Percentiles rank a stretch among this genome's conserved stretches.
Evolutionary conservation across 345 rosid species (phyloP).

Genomic region (Syzygium aromaticum): DNA sequence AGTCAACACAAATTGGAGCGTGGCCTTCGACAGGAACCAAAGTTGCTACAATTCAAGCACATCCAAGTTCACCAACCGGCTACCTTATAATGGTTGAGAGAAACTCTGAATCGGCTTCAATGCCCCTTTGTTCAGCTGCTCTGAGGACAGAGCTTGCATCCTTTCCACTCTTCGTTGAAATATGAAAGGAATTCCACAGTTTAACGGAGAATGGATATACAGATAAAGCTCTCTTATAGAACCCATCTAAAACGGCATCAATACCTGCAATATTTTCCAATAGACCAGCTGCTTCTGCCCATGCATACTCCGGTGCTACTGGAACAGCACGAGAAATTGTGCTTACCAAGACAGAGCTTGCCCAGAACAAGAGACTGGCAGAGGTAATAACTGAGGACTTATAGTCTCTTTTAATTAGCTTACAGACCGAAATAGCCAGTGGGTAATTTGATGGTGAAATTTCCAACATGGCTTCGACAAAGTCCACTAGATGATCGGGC

Average conservation of each 20-base stretch:
- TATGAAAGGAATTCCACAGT: slow-evolving; percentile 32
- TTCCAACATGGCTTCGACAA: slow-evolving; percentile 67
- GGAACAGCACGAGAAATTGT: slow-evolving; percentile 64
- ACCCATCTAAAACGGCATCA: slow-evolving; percentile 34
- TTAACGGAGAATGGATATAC: slow-evolving; percentile 64
- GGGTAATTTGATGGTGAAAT: slow-evolving; percentile 60
- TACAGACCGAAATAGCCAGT: slow-evolving; percentile 54
- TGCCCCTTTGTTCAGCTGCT: slow-evolving; percentile 59
- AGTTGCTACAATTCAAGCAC: not conserved
- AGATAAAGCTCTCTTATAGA: slow-evolving; percentile 51
- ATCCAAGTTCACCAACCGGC: not conserved
- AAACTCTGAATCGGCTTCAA: slow-evolving; percentile 16
- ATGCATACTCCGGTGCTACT: slow-evolving; percentile 64
- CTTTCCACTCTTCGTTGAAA: slow-evolving; percentile 11
- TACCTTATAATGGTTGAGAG: not conserved
- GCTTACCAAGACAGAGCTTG: slow-evolving; percentile 40
- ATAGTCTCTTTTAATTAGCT: slow-evolving; percentile 26
- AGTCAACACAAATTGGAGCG: not conserved
- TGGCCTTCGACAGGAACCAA: not conserved
- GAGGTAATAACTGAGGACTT: slow-evolving; percentile 6
- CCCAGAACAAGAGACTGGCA: slow-evolving; percentile 61
- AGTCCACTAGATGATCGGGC: slow-evolving; percentile 61
- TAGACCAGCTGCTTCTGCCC: slow-evolving; percentile 66
- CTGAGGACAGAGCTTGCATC: slow-evolving; percentile 22
- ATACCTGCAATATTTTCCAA: slow-evolving; percentile 27